Base-by-base conservation (phyloP, 441 rosid species). In the Croton setiger region DNA sequence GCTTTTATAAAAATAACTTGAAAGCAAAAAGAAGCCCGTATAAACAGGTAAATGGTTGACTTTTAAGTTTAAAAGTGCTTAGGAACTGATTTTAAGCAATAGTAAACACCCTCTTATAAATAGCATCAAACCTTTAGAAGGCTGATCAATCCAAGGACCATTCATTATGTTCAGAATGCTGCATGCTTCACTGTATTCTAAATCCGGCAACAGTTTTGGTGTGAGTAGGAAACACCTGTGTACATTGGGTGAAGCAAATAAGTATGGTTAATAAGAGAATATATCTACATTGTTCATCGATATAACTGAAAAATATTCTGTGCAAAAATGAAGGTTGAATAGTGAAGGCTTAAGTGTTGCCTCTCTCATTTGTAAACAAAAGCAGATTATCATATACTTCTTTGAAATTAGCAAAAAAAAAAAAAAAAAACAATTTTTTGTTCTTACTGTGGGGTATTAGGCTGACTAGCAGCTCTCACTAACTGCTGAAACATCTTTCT, bases 401-500 rank as follows among this genome's bases (percentile, higher is more conserved):
- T 27, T 27, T 27, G 31, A 27, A 27, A 27, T 27, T 27, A 27
- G 31, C 31, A 27, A 27, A 27, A n/a, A n/a, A n/a, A n/a, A n/a
- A n/a, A n/a, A n/a, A n/a, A n/a, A n/a, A n/a, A n/a, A 27, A 27
- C 31, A 27, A 8, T 23, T 49, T 12, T 18, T 63, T 67, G 57
- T 53, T 52, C 89, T 84, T 87, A 95, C 99, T 95, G 99, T 36
- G 99, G 98, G 60, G 99, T 95, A 75, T 87, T 89, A 3, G 84
- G 91, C 78, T 92, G 97, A 73, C 95, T 95, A 54, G 99, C 95
- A 70, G 97, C 98, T 84, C 95, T 88, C 54, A 92, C 99, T 74
- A 95, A 75, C 63, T 95, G 98, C 79, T 92, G 98, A 83, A 95
- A 92, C 99, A 95, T 95, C 83, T 95, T 95, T 70, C 99, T 85